These are phyloP conservation scores for Brettanomyces sp. DNA, from an alignment of 805 yeast species.

Conservation along the genomic window DNA sequence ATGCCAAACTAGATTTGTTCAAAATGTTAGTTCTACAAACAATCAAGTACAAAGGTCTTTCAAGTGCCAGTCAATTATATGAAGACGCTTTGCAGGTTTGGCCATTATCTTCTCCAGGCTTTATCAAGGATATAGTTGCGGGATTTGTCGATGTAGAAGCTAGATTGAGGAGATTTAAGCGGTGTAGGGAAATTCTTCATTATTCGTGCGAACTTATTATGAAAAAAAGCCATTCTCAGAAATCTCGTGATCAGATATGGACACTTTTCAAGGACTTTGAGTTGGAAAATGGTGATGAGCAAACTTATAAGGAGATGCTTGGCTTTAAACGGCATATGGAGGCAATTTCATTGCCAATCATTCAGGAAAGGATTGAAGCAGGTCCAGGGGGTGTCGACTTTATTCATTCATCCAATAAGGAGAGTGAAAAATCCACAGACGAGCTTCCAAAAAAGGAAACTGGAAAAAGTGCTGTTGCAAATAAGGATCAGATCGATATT, in stretches of 20 bases:
- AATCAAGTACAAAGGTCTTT: slow-evolving; percentile 29
- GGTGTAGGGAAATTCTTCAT: slow-evolving; percentile 57
- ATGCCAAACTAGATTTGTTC: slow-evolving; percentile 32
- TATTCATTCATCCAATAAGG: slow-evolving; percentile 28
- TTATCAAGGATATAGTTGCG: slow-evolving; percentile 32
- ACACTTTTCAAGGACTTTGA: slow-evolving; percentile 68
- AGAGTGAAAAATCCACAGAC: slow-evolving; percentile 25
- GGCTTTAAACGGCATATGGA: slow-evolving; percentile 39
- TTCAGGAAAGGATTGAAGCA: slow-evolving; percentile 9
- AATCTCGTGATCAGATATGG: slow-evolving; percentile 40
- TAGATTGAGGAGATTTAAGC: slow-evolving; percentile 36
- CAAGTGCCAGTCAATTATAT: slow-evolving; percentile 38
- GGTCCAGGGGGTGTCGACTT: slow-evolving; percentile 35
- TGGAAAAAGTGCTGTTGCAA: slow-evolving; percentile 13
- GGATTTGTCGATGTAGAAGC: slow-evolving; percentile 54
- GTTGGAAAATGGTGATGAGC: slow-evolving; percentile 58
- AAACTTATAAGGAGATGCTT: slow-evolving; percentile 66
- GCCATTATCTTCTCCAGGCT: slow-evolving; percentile 19
- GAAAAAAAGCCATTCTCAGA: slow-evolving; percentile 19
- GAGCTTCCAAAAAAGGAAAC: slow-evolving; percentile 11
- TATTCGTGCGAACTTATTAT: slow-evolving; percentile 40
- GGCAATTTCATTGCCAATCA: slow-evolving; percentile 13
- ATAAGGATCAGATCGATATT: slow-evolving; percentile 56
- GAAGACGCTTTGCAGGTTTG: slow-evolving; percentile 37
- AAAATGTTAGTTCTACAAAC: slow-evolving; percentile 34